Base-by-base conservation (phyloP, 2,329 filamentous ascomycete species). In the Colletotrichum shisoi region DNA sequence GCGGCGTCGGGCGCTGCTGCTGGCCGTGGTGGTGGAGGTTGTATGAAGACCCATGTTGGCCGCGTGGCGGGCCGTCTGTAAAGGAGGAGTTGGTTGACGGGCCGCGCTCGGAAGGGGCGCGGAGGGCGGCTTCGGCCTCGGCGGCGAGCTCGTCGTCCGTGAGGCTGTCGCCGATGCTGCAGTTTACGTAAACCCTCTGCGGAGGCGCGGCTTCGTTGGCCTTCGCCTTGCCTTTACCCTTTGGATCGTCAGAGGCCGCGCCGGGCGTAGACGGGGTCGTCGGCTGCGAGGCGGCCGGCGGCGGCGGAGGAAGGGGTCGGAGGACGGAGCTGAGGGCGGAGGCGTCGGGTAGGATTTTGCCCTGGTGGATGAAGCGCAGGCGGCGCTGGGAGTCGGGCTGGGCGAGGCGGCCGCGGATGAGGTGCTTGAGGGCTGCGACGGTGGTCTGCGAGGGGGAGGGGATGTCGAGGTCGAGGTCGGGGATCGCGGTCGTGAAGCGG, bases 331-430 rank as follows among this genome's bases (percentile, higher is more conserved):
- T 84, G 31, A 99, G 83, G 6, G 91, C 85, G 11, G 87, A 84
- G 42, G 83, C 80, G 76, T 97, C 94, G 71, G 89, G 85, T 57
- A 98, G 88, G 67, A 96, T 90, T 75, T 92, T 93, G 69, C 95
- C 95, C 57, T 92, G 87, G 77, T 97, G 89, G 76, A 98, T 97
- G 70, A 99, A 88, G 67, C 94, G 92, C 39, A 98, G 86, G 42
- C 93, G 90, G 69, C 87, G 88, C 48, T 85, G 82, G 15, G 88
- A 85, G 70, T 89, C 84, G 40, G 85, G 80, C 40, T 81, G 74
- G 6, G 89, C 84, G 24, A 97, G 86, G 52, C 90, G 85, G 9
- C 83, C 78, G 71, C 95, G 93, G 75, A 98, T 92, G 58, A 91
- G 84, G 72, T 91, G 89, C 78, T 96, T 97, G 64, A 98, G 85